Evolutionary conservation across 805 yeast species (phyloP), one percentile per base, ranked within the genome.

Genomic region (Kluyveromyces starmeri): DNA sequence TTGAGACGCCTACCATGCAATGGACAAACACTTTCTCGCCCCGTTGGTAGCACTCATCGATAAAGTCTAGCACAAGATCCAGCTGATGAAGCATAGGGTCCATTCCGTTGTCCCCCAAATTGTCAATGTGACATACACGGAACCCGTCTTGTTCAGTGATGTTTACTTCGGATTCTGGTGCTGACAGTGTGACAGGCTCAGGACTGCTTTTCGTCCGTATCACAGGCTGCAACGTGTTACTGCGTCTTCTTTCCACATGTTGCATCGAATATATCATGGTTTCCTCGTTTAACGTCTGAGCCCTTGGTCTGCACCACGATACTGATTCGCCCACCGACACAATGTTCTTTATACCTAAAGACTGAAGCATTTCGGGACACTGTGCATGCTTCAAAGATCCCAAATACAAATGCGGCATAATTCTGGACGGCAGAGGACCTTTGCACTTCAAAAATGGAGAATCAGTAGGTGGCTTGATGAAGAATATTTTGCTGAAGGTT

Each of bases 1-100:
- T 65, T 0, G 95, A 83, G 3, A 89, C 97, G 0, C 97, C 97
- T 31, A 85, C 96, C 51, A 94, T 82, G 49, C 97, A 89, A 55
- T 89, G 97, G 8, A 89, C 88, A 40, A 89, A 64, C 2, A 78
- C 74, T 29, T 70, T 71, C 15, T 73, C 73, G 23, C 59, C 60
- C 1, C 45, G 44, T 14, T 54, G 44, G 42, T 64, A 61, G 13
- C 73, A 71, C 18, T 65, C 68, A 35, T 83, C 80, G 34, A 86
- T 72, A 49, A 75, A 83, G 2, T 70, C 62, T 26, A 89, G 61
- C 15, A 88, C 77, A 25, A 68, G 67, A 10, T 77, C 74, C 28
- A 88, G 62, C 3, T 80, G 70, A 23, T 61, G 59, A 0, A 80
- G 67, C 32, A 88, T 61, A 37, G 83, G 76, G 41, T 88, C 95